Evolutionary conservation across 257 asterid species (phyloP).

Genomic region (Primulina tabacum): DNA sequence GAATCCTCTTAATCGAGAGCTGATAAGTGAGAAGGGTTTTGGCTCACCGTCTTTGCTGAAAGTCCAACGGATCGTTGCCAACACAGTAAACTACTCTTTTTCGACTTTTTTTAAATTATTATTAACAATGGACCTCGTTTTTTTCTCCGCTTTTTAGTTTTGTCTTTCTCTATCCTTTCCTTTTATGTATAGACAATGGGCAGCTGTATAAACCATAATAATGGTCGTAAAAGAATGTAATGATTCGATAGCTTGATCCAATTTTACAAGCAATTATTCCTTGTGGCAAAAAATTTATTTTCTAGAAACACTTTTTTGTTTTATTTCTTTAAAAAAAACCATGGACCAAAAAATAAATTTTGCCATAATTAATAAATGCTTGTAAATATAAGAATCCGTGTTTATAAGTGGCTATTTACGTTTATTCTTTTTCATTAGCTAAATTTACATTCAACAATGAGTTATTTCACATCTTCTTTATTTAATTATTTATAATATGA

Average conservation of each 20-base stretch:
- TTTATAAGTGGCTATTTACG: too few species aligned
- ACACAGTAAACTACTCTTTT: background rate
- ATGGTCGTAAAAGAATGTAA: background rate
- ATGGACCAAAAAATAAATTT: too few species aligned
- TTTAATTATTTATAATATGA: too few species aligned
- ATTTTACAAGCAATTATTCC: background rate
- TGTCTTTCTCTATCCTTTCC: background rate
- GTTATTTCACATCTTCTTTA: too few species aligned
- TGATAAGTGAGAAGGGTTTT: conserved; percentile 27
- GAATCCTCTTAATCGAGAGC: conserved; percentile 38
- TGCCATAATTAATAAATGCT: too few species aligned
- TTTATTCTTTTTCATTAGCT: too few species aligned
- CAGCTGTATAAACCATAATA: background rate
- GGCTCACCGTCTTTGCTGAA: conserved; percentile 23
- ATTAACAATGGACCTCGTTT: background rate
- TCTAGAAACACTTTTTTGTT: too few species aligned
- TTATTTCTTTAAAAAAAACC: too few species aligned
- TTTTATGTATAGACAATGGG: background rate
- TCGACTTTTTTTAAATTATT: background rate
- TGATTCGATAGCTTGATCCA: background rate
- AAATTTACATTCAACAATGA: too few species aligned
- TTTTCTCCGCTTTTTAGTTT: background rate
- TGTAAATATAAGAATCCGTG: too few species aligned
- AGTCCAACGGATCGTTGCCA: conserved; percentile 24
- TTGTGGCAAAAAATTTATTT: background rate